Evolutionary conservation across 441 rosid species (phyloP).

Genomic region (Euphorbia corollata): DNA sequence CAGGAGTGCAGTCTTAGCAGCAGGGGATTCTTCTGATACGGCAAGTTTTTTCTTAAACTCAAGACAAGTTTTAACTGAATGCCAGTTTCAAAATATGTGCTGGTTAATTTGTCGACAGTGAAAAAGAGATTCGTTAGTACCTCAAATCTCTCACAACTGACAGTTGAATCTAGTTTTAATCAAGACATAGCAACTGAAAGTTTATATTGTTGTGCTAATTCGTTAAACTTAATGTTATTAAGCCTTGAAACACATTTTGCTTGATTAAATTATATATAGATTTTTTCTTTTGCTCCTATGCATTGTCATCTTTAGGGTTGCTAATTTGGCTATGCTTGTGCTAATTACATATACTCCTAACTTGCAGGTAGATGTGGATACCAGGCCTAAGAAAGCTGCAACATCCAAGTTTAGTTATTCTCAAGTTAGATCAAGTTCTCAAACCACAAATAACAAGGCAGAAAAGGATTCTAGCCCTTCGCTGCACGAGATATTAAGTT

Average conservation of each 20-base stretch:
- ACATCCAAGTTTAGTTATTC: constrained; percentile 53
- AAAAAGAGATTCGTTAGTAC: too few species aligned
- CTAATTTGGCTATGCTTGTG: constrained; percentile 1
- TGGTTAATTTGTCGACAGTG: not conserved
- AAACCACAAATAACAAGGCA: constrained; percentile 25
- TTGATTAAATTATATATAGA: not conserved
- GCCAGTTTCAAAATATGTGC: not conserved
- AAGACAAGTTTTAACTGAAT: not conserved
- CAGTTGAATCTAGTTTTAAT: not conserved
- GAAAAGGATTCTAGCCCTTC: constrained; percentile 43
- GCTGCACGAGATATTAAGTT: constrained; percentile 58
- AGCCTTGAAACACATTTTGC: not conserved
- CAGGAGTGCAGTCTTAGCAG: constrained; percentile 36
- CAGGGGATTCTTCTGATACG: constrained; percentile 51
- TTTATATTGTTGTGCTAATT: not conserved
- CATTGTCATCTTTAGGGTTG: not conserved
- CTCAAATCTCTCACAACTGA: too few species aligned
- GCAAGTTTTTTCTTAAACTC: constrained; percentile 33
- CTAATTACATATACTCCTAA: not conserved
- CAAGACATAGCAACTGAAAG: not conserved
- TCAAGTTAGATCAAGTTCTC: constrained; percentile 40
- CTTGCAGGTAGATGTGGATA: constrained; percentile 48
- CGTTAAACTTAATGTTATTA: not conserved
- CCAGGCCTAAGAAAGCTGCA: constrained; percentile 37
- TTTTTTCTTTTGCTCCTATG: not conserved